Conservation (phyloP, 2,329 filamentous ascomycete species). For the Fusarium mexicanum region DNA sequence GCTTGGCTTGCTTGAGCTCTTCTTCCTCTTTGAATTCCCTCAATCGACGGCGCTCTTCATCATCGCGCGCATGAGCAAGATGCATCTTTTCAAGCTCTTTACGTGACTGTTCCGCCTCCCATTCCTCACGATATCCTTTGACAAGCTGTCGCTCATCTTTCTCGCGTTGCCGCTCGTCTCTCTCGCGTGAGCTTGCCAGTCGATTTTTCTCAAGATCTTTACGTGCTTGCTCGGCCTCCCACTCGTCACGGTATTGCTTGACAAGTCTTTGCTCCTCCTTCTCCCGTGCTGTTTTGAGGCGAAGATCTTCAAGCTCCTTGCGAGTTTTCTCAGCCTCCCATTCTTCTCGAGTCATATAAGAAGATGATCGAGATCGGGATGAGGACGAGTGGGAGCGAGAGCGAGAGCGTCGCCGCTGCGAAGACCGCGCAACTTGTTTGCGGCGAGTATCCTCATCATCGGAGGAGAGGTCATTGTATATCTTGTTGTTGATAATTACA, state of each 20-base stretch:
- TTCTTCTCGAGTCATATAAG: constrained; percentile 56
- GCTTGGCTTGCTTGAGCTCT: constrained; percentile 60
- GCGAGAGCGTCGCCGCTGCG: constrained; percentile 43
- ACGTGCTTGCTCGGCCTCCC: constrained; percentile 51
- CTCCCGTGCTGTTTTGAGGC: constrained; percentile 52
- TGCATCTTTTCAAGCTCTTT: constrained; percentile 38
- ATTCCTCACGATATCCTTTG: constrained; percentile 55
- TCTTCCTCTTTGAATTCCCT: constrained; percentile 54
- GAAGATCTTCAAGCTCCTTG: constrained; percentile 57
- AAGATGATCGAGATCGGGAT: constrained; percentile 49
- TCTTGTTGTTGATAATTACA: constrained; percentile 67
- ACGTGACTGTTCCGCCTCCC: constrained; percentile 45
- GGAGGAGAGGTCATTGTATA: constrained; percentile 60
- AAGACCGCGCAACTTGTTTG: constrained; percentile 43
- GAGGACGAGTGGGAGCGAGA: constrained; percentile 48
- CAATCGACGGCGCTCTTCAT: constrained; percentile 49
- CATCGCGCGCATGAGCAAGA: constrained; percentile 44
- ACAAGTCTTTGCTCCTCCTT: constrained; percentile 50
- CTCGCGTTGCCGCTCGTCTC: constrained; percentile 45
- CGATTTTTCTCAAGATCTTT: constrained; percentile 58
- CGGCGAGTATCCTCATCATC: constrained; percentile 49
- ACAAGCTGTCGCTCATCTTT: constrained; percentile 37
- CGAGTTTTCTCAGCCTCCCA: constrained; percentile 53
- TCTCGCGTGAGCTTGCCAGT: constrained; percentile 53
- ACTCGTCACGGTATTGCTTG: constrained; percentile 55